These are phyloP conservation scores for Colletotrichum tabaci DNA, from an alignment of 2,329 filamentous ascomycete species.

Conservation along the genomic window DNA sequence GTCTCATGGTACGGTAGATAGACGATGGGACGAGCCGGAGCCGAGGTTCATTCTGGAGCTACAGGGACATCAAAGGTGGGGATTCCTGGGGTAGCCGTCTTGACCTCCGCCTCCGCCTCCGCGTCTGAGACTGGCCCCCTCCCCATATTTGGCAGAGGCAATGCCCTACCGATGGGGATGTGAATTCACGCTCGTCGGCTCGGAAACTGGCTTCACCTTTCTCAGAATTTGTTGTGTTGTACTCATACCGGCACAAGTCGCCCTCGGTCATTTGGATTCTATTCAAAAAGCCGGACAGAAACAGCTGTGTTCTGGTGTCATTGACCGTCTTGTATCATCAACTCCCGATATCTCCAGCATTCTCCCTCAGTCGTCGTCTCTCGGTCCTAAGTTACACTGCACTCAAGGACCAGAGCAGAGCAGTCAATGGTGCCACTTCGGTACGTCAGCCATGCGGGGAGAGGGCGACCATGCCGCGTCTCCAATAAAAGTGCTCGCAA, in stretches of 20 bases:
- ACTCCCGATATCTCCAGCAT: background rate
- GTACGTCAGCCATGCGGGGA: constrained; percentile 25
- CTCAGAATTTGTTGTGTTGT: background rate
- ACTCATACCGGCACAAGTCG: background rate
- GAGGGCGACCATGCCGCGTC: constrained; percentile 8
- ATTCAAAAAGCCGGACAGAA: background rate
- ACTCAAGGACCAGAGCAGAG: background rate
- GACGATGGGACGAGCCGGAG: constrained; percentile 34
- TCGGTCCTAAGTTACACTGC: constrained; percentile 4
- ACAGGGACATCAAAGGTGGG: constrained; percentile 38
- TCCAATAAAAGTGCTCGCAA: constrained; percentile 25
- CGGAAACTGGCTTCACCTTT: background rate
- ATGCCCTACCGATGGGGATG: background rate
- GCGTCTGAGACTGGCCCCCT: constrained; percentile 29
- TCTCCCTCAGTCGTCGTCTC: constrained; percentile 6
- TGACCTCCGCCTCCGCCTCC: constrained; percentile 39
- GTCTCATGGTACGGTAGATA: constrained; percentile 35
- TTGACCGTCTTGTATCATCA: background rate
- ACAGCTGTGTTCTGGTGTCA: background rate
- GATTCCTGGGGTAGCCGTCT: constrained; percentile 41
- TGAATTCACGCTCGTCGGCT: background rate
- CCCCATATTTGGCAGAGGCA: constrained; percentile 9
- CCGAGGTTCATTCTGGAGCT: constrained; percentile 41
- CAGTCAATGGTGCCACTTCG: constrained; percentile 26
- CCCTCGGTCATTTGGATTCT: no score